A percentile compares a stretch with the other conserved stretches of the same genome.
phyloP scores from a whole-genome alignment of 495 filamentous ascomycete genomes.

The Podospora anserina region DNA sequence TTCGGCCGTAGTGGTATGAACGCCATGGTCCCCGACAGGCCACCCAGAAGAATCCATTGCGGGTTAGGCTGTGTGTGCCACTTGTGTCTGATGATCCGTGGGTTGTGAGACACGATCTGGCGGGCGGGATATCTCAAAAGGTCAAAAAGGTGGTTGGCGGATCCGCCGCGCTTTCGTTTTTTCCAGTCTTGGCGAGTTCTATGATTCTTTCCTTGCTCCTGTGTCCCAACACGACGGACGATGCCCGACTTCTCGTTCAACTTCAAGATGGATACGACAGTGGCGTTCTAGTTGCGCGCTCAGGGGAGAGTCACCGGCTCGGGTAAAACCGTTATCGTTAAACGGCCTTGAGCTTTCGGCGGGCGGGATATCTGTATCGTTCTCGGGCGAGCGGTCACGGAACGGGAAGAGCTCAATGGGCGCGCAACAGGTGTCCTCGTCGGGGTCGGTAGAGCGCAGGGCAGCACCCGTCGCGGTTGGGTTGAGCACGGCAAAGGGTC shows the following conservation, averaged over 20 bases:
- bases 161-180: background rate
- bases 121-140: background rate
- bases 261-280: background rate
- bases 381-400: too few relatives aligned
- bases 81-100: slow-evolving; percentile 4
- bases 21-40: slow-evolving; percentile 47
- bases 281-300: background rate
- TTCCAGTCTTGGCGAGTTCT: background rate
- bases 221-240: background rate
- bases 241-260: background rate
- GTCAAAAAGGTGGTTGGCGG: background rate
- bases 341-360: background rate
- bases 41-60: slow-evolving; percentile 48
- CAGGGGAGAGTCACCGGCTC: background rate
- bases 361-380: background rate
- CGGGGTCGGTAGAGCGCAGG: background rate
- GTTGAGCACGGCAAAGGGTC: background rate
- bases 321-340: background rate
- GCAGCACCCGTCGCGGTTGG: background rate
- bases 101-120: slow-evolving; percentile 9
- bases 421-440: background rate
- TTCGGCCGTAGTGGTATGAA: slow-evolving; percentile 40
- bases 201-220: background rate
- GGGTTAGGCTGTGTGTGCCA: slow-evolving; percentile 22
- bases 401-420: background rate